Base-by-base conservation (phyloP, 306 rosid species). In the Lathyrus oleraceus region DNA sequence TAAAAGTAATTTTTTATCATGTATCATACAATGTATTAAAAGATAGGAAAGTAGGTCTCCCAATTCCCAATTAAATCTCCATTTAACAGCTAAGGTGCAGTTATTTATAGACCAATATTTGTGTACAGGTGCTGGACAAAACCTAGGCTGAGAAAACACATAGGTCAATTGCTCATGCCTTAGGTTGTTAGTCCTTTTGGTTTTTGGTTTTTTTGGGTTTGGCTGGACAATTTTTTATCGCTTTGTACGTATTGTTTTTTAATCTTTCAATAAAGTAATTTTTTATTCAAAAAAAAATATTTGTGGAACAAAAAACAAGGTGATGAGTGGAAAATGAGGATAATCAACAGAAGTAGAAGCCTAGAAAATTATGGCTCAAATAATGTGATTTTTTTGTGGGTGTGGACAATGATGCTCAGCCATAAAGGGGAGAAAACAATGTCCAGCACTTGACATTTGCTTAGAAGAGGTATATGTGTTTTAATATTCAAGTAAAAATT, bases 401-500 rank as follows among this genome's bases (percentile, higher is more conserved):
- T 61, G 44, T n/a, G 47, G 68, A 67, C 36, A 56, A 63, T 17
- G 39, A 36, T 13, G 70, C 49, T 61, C 49, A 25, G 1, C 64
- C 47, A 20, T 12, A 43, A 65, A 20, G 47, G 9, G 44, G 58
- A 39, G 20, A 61, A 10, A 74, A 16, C 14, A 61, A 9, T 40
- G 45, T 35, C 40, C 44, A 57, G 44, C 25, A 32, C 28, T 63
- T 59, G 59, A 36, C 63, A 59, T 44, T 51, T 9, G 23, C 77
- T 35, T 52, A 27, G 52, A 71, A 66, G 11, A 60, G 43, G 45
- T 28, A 19, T 54, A 59, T 19, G 36, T 16, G 30, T 52, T 61
- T 65, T 66, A 61, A 43, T 77, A 42, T 28, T 62, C 20, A 39
- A 77, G 61, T 45, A 30, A 43, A 49, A 9, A 5, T 21, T 56